phyloP scores from a whole-genome alignment of 768 basidiomycete species.

The Rickenella mellea region DNA sequence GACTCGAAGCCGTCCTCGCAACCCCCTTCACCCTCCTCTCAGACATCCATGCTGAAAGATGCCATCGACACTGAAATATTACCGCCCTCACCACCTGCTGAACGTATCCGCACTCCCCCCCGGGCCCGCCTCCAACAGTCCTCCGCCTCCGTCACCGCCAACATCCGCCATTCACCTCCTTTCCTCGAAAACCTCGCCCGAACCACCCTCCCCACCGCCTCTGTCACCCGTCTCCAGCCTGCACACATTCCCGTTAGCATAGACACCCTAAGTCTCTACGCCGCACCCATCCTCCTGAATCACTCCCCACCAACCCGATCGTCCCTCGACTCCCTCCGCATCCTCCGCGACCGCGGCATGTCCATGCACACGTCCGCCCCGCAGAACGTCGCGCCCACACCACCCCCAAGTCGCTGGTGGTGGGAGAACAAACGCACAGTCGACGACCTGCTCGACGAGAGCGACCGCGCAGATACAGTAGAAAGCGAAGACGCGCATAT shows the following conservation, averaged over 20 bases:
- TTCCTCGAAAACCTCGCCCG: slow-evolving; percentile 47
- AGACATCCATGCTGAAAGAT: slow-evolving; percentile 21
- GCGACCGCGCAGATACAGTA: slow-evolving; percentile 41
- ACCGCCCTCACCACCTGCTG: slow-evolving; percentile 12
- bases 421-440: slow-evolving; percentile 36
- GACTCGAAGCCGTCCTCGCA: slow-evolving; percentile 13
- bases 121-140: slow-evolving; percentile 32
- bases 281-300: slow-evolving; percentile 23
- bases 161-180: slow-evolving; percentile 32
- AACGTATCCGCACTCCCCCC: slow-evolving; percentile 14
- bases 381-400: slow-evolving; percentile 4
- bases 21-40: slow-evolving; percentile 25
- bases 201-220: slow-evolving; percentile 53
- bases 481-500: slow-evolving; percentile 37
- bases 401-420: slow-evolving; percentile 16
- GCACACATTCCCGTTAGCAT: slow-evolving; percentile 6
- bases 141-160: slow-evolving; percentile 29
- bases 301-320: slow-evolving; percentile 33
- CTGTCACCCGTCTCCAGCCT: slow-evolving; percentile 31
- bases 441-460: slow-evolving; percentile 37
- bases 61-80: neutral
- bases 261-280: slow-evolving; percentile 17
- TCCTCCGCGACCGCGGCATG: slow-evolving; percentile 24
- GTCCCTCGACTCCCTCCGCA: slow-evolving; percentile 53
- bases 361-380: slow-evolving; percentile 18